Evolutionary conservation across 371 early-diverging fungal species (phyloP).

Genomic region (Mucor racemosus): DNA sequence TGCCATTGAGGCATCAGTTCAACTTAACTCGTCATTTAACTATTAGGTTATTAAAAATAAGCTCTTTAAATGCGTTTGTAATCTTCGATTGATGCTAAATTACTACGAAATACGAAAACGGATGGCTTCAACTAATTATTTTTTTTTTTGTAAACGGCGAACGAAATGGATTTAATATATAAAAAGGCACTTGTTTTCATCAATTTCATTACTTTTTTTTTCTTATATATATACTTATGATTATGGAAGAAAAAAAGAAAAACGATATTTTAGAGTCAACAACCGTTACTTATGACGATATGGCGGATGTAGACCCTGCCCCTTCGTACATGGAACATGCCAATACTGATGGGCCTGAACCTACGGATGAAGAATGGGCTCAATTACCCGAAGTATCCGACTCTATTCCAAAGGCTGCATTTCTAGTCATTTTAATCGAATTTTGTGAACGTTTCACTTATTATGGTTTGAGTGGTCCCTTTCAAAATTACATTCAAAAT

Average conservation of each 20-base stretch:
- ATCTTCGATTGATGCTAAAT: neutral
- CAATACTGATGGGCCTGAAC: constrained; percentile 32
- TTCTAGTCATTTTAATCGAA: constrained; percentile 51
- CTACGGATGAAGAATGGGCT: constrained; percentile 51
- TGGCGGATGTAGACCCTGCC: neutral
- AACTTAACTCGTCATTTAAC: neutral
- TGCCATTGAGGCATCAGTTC: too few species aligned
- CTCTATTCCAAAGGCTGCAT: constrained; percentile 45
- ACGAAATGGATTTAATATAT: neutral
- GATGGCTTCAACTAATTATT: neutral
- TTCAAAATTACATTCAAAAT: constrained; percentile 68
- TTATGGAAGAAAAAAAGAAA: constrained; percentile 6
- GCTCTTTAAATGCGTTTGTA: neutral
- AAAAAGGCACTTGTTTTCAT: neutral
- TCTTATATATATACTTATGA: too few species aligned
- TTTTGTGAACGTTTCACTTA: constrained; percentile 77
- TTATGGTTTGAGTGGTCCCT: constrained; percentile 64
- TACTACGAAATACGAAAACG: neutral
- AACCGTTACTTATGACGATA: neutral
- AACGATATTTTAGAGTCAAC: neutral
- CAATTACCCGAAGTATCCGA: constrained; percentile 45
- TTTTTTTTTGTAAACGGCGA: constrained; percentile 1
- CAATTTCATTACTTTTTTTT: neutral
- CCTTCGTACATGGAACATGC: neutral
- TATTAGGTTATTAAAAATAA: neutral